Evolutionary conservation across 2,329 filamentous ascomycete genomes (phyloP).

Genomic region (Colletotrichum musicola): DNA sequence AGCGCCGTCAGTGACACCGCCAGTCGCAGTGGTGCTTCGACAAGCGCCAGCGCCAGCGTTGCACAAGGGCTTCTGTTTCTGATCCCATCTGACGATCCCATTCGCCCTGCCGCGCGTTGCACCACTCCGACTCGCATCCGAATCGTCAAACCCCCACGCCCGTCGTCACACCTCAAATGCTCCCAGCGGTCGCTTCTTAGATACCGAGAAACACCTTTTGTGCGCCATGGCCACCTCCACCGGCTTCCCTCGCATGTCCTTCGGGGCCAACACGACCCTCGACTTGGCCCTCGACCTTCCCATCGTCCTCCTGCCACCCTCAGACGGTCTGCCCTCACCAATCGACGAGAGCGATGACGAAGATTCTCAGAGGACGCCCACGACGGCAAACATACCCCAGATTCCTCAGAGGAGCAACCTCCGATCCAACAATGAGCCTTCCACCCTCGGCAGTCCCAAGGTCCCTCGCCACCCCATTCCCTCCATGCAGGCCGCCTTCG

Average conservation of each 20-base stretch:
- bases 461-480: constrained; percentile 75
- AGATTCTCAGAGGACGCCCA: constrained; percentile 39
- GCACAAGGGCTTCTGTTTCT: constrained; percentile 16
- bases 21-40: constrained; percentile 22
- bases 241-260: constrained; percentile 39
- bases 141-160: constrained; percentile 27
- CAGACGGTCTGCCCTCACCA: constrained; percentile 18
- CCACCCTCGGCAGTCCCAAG: constrained; percentile 27
- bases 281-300: constrained; percentile 38
- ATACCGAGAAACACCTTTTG: constrained; percentile 19
- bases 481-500: constrained; percentile 84
- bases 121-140: constrained; percentile 24
- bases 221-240: constrained; percentile 40
- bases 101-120: constrained; percentile 22
- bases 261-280: constrained; percentile 36
- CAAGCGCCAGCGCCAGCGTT: constrained; percentile 26
- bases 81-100: not conserved
- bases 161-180: constrained; percentile 35
- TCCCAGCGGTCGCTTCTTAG: constrained; percentile 27
- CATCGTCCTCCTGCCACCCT: constrained; percentile 38
- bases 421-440: constrained; percentile 32
- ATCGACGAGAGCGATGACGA: constrained; percentile 34
- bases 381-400: constrained; percentile 28
- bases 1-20: constrained; percentile 18
- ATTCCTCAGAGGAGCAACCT: constrained; percentile 34